Base-by-base conservation (phyloP, 306 rosid species). In the Herpetospermum pedunculosum region DNA sequence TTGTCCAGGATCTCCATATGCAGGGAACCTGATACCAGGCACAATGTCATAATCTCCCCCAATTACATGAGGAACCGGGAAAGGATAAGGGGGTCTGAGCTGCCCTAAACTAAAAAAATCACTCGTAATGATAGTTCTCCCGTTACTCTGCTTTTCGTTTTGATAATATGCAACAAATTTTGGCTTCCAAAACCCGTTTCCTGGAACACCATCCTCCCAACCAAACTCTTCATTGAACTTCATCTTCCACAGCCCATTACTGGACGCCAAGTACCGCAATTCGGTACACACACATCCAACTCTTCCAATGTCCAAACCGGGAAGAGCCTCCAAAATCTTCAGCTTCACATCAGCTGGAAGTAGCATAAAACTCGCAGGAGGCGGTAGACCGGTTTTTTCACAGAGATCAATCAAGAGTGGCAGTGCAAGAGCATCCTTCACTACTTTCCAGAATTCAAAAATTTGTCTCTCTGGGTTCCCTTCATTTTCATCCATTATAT, bases 401-500 rank as follows among this genome's bases (percentile, higher is more conserved):
- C 96, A 91, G 14, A 93, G 83, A 77, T 93, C 94, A 72, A 89
- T 93, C 59, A 89, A 65, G 21, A 93, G 83, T 10, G 98, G 98
- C 75, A 85, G 79, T 44, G 80, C 91, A 77, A 93, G 84, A 78
- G 78, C 81, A 81, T 93, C 98, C 68, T 87, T 91, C 74, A 85
- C 90, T 73, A 73, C 76, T 81, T 80, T 93, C 98, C 98, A 93
- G 37, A 91, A 79, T 70, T 89, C 88, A 68, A 81, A 84, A 58
- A 86, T 68, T 12, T 86, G 85, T 47, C 52, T 76, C 28, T 77
- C 86, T 4, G 37, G 77, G 11, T 46, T 62, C 43, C 38, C 74
- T 1, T 50, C 83, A 3, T n/a, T 25, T n/a, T 72, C 77, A 29
- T 21, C 74, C 26, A 53, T 41, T 21, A 46, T 71, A 60, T 14